Conservation (phyloP, 345 rosid species). For the Anacardium occidentale region DNA sequence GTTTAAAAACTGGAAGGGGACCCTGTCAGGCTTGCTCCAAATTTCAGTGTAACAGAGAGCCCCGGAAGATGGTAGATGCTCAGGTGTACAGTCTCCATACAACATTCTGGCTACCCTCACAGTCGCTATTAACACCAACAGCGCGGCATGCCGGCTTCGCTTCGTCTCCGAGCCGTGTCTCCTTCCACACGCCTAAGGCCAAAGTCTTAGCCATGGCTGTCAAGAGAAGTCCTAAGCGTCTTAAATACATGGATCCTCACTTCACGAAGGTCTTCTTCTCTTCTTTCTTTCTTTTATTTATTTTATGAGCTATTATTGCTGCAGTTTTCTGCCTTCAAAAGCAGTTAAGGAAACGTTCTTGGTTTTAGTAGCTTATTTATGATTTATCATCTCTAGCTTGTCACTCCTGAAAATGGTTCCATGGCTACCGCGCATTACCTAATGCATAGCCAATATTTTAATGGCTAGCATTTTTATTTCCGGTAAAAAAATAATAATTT, state of each 20-base stretch:
- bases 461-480: too few species aligned
- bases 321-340: neutral
- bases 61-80: constrained; percentile 30
- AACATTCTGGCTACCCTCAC: constrained; percentile 12
- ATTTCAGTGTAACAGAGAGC: too few species aligned
- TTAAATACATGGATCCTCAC: constrained; percentile 80
- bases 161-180: constrained; percentile 23
- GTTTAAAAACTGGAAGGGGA: neutral
- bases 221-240: constrained; percentile 90
- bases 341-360: neutral
- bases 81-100: constrained; percentile 20
- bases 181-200: constrained; percentile 26
- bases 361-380: too few species aligned
- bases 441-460: too few species aligned
- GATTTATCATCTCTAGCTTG: too few species aligned
- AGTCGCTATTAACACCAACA: neutral
- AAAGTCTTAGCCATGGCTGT: constrained; percentile 48
- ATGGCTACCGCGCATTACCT: too few species aligned
- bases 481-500: neutral
- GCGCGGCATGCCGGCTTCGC: constrained; percentile 15
- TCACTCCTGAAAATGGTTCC: too few species aligned
- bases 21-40: neutral
- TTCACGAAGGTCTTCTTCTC: constrained; percentile 52
- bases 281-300: neutral
- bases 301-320: too few species aligned